Base-by-base conservation (phyloP, 441 rosid genomes). In the Capsella rubella region DNA sequence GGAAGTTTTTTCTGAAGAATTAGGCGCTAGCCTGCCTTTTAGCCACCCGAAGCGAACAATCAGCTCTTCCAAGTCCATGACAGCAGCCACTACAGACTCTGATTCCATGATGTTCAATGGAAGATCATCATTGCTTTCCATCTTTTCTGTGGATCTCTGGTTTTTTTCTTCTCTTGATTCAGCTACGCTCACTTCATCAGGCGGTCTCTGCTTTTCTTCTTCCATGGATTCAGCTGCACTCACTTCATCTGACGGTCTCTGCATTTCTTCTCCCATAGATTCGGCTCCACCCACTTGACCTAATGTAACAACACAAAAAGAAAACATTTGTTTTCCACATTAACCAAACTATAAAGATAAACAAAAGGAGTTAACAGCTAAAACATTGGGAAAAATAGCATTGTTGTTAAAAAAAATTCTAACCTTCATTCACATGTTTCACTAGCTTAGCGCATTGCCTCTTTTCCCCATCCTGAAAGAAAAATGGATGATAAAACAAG, bases 31-130 rank as follows among this genome's bases (percentile, higher is more conserved):
- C 51, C 83, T 81, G 40, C 56, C 69, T 77, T 83, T 85, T 7
- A 86, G 78, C 95, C 90, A 87, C 71, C 80, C 86, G 13, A 90
- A 83, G 42, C 85, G 83, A 77, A 77, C 84, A n/a, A 83, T 76
- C 29, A 85, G 82, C 72, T 86, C 91, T 83, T 90, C 96, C 70
- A 86, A 69, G 78, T 90, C 93, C 82, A 83, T 34, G 51, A 90
- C 68, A 10, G 92, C 85, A 71, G 87, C 87, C 73, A 89, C 96
- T 4, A 76, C 66, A 18, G 84, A 67, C 65, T 86, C 82, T 55
- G 89, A 79, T 56, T 63, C 55, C 62, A 73, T 79, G 6, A 89
- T 82, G 72, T 90, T 82, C 51, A 82, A 80, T 16, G 25, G 49
- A 45, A 84, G 50, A 47, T 34, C 77, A 67, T 58, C 73, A n/a